Percentiles rank a stretch among this genome's conserved stretches.
phyloP scores from a whole-genome alignment of 2,329 filamentous ascomycete genomes.

The Metarhizium anisopliae region DNA sequence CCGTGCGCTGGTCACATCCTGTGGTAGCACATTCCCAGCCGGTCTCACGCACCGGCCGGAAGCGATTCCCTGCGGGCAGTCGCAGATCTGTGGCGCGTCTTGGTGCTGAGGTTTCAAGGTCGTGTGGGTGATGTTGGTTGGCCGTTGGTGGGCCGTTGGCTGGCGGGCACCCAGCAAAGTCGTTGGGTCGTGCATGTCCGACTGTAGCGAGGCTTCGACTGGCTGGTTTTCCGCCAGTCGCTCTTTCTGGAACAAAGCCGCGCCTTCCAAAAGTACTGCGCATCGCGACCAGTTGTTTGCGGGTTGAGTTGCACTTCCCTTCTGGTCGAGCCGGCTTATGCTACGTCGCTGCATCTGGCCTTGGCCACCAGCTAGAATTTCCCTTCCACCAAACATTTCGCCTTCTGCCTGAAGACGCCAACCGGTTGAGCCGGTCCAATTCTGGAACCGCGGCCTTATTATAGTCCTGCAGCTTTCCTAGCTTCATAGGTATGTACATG shows the following conservation, averaged over 20 bases:
- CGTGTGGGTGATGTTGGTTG: background rate
- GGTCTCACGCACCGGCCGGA: background rate
- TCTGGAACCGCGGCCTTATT: background rate
- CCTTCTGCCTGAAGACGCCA: background rate
- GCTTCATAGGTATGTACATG: background rate
- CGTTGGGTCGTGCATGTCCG: background rate
- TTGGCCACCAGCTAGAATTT: background rate
- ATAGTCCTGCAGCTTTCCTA: background rate
- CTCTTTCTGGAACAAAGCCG: conserved; percentile 1
- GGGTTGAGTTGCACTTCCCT: background rate
- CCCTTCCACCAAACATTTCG: background rate
- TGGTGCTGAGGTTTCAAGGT: background rate
- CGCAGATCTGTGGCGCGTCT: background rate
- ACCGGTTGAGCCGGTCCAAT: background rate
- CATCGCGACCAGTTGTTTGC: background rate
- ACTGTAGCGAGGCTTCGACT: background rate
- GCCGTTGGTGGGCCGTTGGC: background rate
- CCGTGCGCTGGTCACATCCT: background rate
- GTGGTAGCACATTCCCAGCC: background rate
- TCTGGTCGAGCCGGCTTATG: background rate
- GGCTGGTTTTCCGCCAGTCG: conserved; percentile 5
- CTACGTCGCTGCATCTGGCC: background rate
- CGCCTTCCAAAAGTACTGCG: background rate
- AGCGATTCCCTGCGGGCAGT: background rate
- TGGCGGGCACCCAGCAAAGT: background rate